These are phyloP conservation scores for Yamadazyma paraphyllophila DNA, from an alignment of 805 yeast species.

Conservation along the genomic window DNA sequence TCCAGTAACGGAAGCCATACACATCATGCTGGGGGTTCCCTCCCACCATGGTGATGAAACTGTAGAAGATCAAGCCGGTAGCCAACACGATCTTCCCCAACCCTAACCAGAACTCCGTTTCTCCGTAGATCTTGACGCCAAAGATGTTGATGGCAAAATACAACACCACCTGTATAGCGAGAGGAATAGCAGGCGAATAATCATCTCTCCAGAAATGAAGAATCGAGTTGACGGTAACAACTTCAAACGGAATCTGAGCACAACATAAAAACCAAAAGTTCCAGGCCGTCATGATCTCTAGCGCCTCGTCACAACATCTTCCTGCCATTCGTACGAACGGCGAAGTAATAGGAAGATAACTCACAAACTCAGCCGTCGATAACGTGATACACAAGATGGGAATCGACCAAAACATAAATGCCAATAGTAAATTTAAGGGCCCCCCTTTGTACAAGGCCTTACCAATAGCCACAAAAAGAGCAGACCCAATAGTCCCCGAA, in stretches of 20 bases:
- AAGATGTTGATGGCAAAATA: slow-evolving; percentile 65
- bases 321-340: slow-evolving; percentile 77
- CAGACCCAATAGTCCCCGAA: slow-evolving; percentile 83
- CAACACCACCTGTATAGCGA: slow-evolving; percentile 61
- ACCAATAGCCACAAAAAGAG: slow-evolving; percentile 72
- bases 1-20: slow-evolving; percentile 50
- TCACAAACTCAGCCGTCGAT: slow-evolving; percentile 76
- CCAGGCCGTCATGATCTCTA: slow-evolving; percentile 76
- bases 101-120: slow-evolving; percentile 71
- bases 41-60: slow-evolving; percentile 81
- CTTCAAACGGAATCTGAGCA: slow-evolving; percentile 78
- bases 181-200: slow-evolving; percentile 67
- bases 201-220: slow-evolving; percentile 80
- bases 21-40: slow-evolving; percentile 71
- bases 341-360: slow-evolving; percentile 71
- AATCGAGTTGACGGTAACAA: slow-evolving; percentile 75
- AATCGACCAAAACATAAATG: slow-evolving; percentile 65
- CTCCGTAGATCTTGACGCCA: slow-evolving; percentile 77
- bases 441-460: slow-evolving; percentile 64
- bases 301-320: slow-evolving; percentile 70
- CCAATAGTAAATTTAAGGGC: slow-evolving; percentile 63
- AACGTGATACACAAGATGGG: slow-evolving; percentile 67
- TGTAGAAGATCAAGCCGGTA: slow-evolving; percentile 70
- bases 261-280: slow-evolving; percentile 76
- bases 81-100: slow-evolving; percentile 72